Evolutionary conservation across 2,329 filamentous ascomycete species (phyloP).

Genomic region (Aspergillaceae sp.): DNA sequence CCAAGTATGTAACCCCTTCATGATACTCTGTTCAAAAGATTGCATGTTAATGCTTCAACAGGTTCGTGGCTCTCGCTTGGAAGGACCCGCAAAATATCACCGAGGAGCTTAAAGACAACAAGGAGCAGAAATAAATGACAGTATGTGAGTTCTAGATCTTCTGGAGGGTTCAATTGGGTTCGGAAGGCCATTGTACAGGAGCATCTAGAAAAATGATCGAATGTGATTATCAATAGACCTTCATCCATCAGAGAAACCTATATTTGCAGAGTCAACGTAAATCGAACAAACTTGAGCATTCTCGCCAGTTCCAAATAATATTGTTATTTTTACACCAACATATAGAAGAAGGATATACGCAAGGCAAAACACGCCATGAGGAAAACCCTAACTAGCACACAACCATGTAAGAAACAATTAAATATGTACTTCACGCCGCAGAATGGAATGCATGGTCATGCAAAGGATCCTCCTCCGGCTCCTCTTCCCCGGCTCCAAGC

Average conservation of each 20-base stretch:
- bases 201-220: too few relatives aligned
- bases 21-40: background rate
- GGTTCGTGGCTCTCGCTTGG: conserved; percentile 52
- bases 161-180: too few relatives aligned
- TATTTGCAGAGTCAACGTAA: too few relatives aligned
- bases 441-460: conserved; percentile 18
- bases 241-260: too few relatives aligned
- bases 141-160: background rate
- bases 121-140: background rate
- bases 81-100: conserved; percentile 55
- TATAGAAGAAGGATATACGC: too few relatives aligned
- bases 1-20: conserved; percentile 42
- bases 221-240: too few relatives aligned
- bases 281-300: too few relatives aligned
- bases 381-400: too few relatives aligned
- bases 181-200: background rate
- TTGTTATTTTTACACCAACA: too few relatives aligned
- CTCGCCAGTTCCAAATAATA: too few relatives aligned
- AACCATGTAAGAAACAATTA: background rate
- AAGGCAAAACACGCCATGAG: too few relatives aligned
- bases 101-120: conserved; percentile 39
- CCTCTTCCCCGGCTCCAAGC: conserved; percentile 25
- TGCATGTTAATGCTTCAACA: conserved; percentile 13
- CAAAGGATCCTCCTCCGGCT: conserved; percentile 26
- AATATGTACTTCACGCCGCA: background rate